Conservation (phyloP, 495 filamentous ascomycete genomes). For the Glutinoglossum americanum region DNA sequence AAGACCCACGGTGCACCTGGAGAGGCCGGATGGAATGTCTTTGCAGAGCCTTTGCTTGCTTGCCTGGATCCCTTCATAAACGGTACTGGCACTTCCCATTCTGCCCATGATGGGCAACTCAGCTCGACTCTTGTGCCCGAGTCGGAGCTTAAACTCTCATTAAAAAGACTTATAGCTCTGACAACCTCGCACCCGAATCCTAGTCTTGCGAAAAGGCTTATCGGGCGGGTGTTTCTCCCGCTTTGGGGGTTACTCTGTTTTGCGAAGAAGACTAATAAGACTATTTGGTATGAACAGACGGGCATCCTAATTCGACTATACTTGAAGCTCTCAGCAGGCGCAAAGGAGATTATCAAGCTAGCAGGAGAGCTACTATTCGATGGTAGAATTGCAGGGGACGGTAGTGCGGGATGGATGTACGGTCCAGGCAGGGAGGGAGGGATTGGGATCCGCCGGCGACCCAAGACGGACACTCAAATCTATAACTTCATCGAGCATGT, state of each 20-base stretch:
- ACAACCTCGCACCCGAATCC: constrained; percentile 49
- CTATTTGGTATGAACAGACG: constrained; percentile 14
- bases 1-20: constrained; percentile 45
- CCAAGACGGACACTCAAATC: neutral
- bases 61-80: constrained; percentile 32
- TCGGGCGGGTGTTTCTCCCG: constrained; percentile 40
- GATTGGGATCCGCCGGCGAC: constrained; percentile 19
- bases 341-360: constrained; percentile 23
- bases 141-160: constrained; percentile 22
- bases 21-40: constrained; percentile 44
- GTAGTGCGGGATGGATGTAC: constrained; percentile 21
- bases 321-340: constrained; percentile 25
- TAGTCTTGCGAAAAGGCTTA: constrained; percentile 44
- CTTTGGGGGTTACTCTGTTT: constrained; percentile 48
- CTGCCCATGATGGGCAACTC: neutral
- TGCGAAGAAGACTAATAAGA: constrained; percentile 17
- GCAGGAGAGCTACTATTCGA: constrained; percentile 30
- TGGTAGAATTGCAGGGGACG: constrained; percentile 15
- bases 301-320: constrained; percentile 24
- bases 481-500: constrained; percentile 17
- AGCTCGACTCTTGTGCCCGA: constrained; percentile 13
- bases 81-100: constrained; percentile 6
- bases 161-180: constrained; percentile 35
- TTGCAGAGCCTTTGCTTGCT: constrained; percentile 42
- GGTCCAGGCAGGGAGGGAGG: constrained; percentile 12